phyloP scores from a whole-genome alignment of 2,329 filamentous ascomycete species.

The Pestalotiopsis sp. region DNA sequence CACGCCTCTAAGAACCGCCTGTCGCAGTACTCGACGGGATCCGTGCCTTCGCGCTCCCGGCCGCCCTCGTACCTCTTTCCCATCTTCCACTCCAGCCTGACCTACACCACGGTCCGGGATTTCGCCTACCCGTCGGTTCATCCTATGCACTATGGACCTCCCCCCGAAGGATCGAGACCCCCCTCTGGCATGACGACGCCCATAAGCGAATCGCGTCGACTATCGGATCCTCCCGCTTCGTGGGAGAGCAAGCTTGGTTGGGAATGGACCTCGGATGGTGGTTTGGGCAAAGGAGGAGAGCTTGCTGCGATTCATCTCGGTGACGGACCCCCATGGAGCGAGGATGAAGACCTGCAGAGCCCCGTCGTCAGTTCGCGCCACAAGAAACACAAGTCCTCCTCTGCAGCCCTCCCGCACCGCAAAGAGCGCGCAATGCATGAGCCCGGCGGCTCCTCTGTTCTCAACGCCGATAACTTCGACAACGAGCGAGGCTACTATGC shows the following conservation, averaged over 20 bases:
- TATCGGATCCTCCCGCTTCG: conserved; percentile 79
- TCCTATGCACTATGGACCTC: conserved; percentile 92
- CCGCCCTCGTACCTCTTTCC: conserved; percentile 83
- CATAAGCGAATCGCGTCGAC: conserved; percentile 73
- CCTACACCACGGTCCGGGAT: conserved; percentile 91
- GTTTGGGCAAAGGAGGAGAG: conserved; percentile 67
- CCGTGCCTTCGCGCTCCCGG: conserved; percentile 70
- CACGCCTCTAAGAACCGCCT: conserved; percentile 80
- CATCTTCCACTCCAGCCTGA: conserved; percentile 79
- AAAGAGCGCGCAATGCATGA: conserved; percentile 50
- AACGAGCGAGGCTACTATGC: conserved; percentile 69
- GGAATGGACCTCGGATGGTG: conserved; percentile 56
- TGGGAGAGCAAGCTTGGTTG: conserved; percentile 73
- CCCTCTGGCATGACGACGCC: conserved; percentile 84
- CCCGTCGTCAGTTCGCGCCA: conserved; percentile 85
- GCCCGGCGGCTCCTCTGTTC: conserved; percentile 41
- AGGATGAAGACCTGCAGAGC: conserved; percentile 93
- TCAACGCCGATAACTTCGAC: conserved; percentile 55
- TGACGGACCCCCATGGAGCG: conserved; percentile 90
- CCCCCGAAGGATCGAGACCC: conserved; percentile 70
- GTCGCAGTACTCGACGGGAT: conserved; percentile 80
- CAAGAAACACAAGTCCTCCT: conserved; percentile 79
- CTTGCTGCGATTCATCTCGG: conserved; percentile 82
- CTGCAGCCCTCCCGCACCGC: conserved; percentile 48
- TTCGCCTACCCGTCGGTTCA: conserved; percentile 87